phyloP scores from a whole-genome alignment of 2,329 filamentous ascomycete genomes.

The Hypoxylon sp. region DNA sequence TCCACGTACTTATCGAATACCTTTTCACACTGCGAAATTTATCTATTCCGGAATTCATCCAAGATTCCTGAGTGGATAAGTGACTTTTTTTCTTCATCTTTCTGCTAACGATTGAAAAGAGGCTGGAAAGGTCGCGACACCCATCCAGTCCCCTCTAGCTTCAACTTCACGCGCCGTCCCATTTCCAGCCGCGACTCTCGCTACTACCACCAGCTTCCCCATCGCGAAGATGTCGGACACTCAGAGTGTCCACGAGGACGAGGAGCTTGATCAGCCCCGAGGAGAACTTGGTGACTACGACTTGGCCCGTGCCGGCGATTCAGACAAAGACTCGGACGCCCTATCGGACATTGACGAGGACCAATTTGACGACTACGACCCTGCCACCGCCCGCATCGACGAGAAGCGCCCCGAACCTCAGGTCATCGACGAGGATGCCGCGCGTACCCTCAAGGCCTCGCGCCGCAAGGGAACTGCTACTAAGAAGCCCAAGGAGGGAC shows the following conservation, averaged over 20 bases:
- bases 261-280: constrained; percentile 42
- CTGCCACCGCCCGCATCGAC: constrained; percentile 68
- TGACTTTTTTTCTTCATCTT: background rate
- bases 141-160: background rate
- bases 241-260: constrained; percentile 41
- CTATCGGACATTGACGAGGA: constrained; percentile 75
- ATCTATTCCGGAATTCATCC: background rate
- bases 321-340: constrained; percentile 65
- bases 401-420: constrained; percentile 60
- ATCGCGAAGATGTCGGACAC: constrained; percentile 54
- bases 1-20: no score
- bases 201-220: background rate
- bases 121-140: background rate
- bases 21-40: background rate
- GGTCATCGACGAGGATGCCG: constrained; percentile 73
- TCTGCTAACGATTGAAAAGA: constrained; percentile 4
- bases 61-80: background rate
- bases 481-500: constrained; percentile 79
- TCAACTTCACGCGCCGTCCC: background rate
- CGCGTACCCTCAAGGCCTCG: constrained; percentile 68
- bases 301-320: constrained; percentile 52
- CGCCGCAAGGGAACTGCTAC: constrained; percentile 70
- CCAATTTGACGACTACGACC: constrained; percentile 74
- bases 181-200: background rate
- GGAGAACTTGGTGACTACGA: constrained; percentile 52